These are phyloP conservation scores for Aspergillus versicolor DNA, from an alignment of 2,329 filamentous ascomycete species.

Conservation along the genomic window DNA sequence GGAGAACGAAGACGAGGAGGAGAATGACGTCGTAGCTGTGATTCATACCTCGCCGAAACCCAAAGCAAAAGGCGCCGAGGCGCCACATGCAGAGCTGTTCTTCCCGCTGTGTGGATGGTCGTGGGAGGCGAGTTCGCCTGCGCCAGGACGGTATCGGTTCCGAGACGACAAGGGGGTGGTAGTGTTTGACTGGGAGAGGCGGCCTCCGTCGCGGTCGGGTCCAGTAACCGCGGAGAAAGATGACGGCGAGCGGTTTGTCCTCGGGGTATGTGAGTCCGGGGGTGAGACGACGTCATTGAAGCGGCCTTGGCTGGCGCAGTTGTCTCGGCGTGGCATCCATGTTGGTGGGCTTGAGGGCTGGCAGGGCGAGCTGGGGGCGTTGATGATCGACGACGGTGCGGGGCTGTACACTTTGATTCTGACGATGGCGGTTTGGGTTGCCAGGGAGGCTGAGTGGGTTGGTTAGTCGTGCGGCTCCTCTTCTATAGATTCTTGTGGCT, in stretches of 20 bases:
- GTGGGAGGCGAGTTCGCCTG: not conserved
- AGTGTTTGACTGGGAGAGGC: constrained; percentile 14
- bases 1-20: not conserved
- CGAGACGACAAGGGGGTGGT: not conserved
- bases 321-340: constrained; percentile 22
- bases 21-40: constrained; percentile 2
- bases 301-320: constrained; percentile 17
- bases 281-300: not conserved
- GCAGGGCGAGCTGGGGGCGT: constrained; percentile 21
- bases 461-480: not conserved
- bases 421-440: constrained; percentile 31
- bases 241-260: constrained; percentile 12
- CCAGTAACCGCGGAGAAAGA: not conserved
- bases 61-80: not conserved
- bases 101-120: not conserved
- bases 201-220: constrained; percentile 3
- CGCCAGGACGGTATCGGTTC: constrained; percentile 9
- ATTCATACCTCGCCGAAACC: constrained; percentile 9
- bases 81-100: constrained; percentile 6
- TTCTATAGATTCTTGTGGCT: not conserved
- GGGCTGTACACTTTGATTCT: constrained; percentile 31
- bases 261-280: constrained; percentile 7
- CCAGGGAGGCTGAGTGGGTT: constrained; percentile 29
- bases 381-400: constrained; percentile 18
- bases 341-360: constrained; percentile 26